These are phyloP conservation scores for Russula sp. DNA, from an alignment of 768 basidiomycete genomes.

Conservation along the genomic window DNA sequence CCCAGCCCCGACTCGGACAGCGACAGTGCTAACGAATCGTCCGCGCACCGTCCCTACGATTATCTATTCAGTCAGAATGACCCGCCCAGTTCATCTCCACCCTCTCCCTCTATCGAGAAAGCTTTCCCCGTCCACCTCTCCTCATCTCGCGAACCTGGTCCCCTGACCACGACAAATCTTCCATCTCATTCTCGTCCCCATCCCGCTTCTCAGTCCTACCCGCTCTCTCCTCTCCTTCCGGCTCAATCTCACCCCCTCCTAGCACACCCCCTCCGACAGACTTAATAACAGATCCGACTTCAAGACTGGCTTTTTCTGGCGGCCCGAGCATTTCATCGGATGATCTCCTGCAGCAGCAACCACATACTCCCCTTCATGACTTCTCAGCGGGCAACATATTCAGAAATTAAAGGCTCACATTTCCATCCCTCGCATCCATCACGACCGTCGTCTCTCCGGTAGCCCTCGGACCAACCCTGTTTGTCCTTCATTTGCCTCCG, in stretches of 20 bases:
- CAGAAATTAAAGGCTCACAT: conserved; percentile 32
- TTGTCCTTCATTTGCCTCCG: conserved; percentile 19
- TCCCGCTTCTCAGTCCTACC: conserved; percentile 46
- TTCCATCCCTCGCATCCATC: conserved; percentile 29
- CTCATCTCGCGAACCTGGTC: conserved; percentile 35
- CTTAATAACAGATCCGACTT: conserved; percentile 40
- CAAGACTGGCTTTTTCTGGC: conserved; percentile 35
- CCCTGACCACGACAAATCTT: conserved; percentile 42
- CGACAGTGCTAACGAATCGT: conserved; percentile 40
- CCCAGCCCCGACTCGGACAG: conserved; percentile 51
- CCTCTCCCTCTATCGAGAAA: conserved; percentile 35
- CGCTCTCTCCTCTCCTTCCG: conserved; percentile 69
- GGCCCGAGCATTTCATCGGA: conserved; percentile 35
- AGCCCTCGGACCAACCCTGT: conserved; percentile 39
- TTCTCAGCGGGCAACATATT: conserved; percentile 24
- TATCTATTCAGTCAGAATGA: conserved; percentile 33
- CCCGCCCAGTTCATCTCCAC: conserved; percentile 35
- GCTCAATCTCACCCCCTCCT: conserved; percentile 67
- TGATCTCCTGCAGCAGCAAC: conserved; percentile 41
- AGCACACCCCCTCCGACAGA: conserved; percentile 56
- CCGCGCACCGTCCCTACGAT: conserved; percentile 12
- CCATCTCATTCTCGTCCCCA: conserved; percentile 33
- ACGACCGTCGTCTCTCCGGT: conserved; percentile 32
- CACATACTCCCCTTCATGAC: conserved; percentile 34
- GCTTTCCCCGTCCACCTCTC: conserved; percentile 29